Evolutionary conservation across 2,329 filamentous ascomycete genomes (phyloP).

Genomic region (Waltergamsia citrina): DNA sequence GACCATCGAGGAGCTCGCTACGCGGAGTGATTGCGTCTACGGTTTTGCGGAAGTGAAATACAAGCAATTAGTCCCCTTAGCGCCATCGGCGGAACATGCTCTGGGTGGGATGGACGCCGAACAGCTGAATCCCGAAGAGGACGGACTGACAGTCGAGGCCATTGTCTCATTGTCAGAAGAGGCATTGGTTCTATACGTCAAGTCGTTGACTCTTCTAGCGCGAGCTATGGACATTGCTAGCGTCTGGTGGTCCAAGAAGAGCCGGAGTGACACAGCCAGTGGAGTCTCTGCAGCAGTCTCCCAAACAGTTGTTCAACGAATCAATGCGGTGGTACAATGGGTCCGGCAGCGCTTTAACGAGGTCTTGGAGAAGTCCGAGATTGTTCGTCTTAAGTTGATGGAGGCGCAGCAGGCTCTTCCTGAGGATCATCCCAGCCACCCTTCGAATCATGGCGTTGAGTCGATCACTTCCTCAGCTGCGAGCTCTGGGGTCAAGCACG

Average conservation of each 20-base stretch:
- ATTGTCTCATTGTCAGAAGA: constrained; percentile 85
- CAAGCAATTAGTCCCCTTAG: constrained; percentile 85
- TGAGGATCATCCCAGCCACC: constrained; percentile 76
- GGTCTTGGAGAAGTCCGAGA: constrained; percentile 89
- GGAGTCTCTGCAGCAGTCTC: constrained; percentile 26
- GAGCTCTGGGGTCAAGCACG: constrained; percentile 64
- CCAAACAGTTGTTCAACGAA: constrained; percentile 54
- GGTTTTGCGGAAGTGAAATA: constrained; percentile 98
- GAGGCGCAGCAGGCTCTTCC: constrained; percentile 81
- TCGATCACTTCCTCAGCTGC: constrained; percentile 46
- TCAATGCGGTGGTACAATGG: constrained; percentile 95
- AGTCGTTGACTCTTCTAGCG: constrained; percentile 79
- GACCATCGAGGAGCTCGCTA: constrained; percentile 83
- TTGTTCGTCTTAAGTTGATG: constrained; percentile 80
- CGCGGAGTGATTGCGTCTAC: constrained; percentile 90
- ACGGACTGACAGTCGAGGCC: constrained; percentile 77
- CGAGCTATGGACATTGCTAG: constrained; percentile 95
- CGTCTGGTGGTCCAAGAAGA: constrained; percentile 80
- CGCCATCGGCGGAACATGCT: constrained; percentile 67
- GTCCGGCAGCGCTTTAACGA: constrained; percentile 91
- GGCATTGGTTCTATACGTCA: constrained; percentile 91
- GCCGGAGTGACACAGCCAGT: constrained; percentile 45
- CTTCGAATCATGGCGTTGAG: constrained; percentile 61
- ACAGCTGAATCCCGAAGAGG: constrained; percentile 47
- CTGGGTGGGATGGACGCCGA: constrained; percentile 54